A percentile compares a stretch with the other conserved stretches of the same genome.
phyloP scores from a whole-genome alignment of 225 moss, liverwort and hornwort species.

The Physcomitrium patens region DNA sequence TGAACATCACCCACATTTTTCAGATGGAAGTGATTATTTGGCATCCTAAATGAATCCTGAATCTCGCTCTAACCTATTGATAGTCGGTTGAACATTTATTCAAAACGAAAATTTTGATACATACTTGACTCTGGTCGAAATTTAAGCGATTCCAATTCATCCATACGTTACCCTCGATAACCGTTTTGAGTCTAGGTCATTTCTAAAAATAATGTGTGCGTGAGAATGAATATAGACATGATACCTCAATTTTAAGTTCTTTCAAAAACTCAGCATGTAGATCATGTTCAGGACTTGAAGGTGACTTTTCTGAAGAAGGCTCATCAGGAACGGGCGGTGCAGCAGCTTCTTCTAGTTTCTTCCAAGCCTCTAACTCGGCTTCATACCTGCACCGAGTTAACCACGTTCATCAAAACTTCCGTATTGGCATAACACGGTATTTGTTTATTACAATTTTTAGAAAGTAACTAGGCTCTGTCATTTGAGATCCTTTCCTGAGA shows the following conservation, averaged over 20 bases:
- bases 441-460: too few species aligned
- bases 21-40: constrained; percentile 6
- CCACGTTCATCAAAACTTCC: too few species aligned
- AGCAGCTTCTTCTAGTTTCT: too few species aligned
- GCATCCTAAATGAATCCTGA: not conserved
- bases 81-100: too few species aligned
- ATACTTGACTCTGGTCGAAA: too few species aligned
- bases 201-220: not conserved
- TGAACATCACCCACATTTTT: not conserved
- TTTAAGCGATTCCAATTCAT: not conserved
- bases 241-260: constrained; percentile 56
- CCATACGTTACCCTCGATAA: not conserved
- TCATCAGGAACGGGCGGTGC: too few species aligned
- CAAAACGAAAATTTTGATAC: too few species aligned
- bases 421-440: too few species aligned
- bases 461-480: too few species aligned
- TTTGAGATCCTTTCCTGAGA: too few species aligned
- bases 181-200: not conserved
- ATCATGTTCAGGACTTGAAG: constrained; percentile 30
- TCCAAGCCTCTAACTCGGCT: too few species aligned
- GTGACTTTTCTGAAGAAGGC: not conserved
- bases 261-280: constrained; percentile 36
- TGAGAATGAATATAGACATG: not conserved
- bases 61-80: not conserved
- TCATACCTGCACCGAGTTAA: too few species aligned